Evolutionary conservation across 106 monocot genomes (phyloP), one percentile per base, ranked within the genome.

Genomic region (Acanthochlamys bracteata): DNA sequence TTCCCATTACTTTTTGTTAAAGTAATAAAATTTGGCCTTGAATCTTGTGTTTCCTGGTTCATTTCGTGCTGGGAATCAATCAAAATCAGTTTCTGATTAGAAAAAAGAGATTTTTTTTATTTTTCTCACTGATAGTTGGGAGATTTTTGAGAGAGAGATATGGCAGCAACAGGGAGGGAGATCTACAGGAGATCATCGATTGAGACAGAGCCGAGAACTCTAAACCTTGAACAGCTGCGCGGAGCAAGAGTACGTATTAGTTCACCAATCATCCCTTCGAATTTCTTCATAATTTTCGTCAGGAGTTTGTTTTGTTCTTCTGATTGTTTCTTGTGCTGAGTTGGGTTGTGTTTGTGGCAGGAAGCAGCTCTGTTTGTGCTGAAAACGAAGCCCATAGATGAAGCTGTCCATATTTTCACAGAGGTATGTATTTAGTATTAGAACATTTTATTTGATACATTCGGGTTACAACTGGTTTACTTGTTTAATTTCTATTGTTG

Each of bases 371-470:
- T 83, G 41, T 78, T 45, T 61, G 54, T 83, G 7, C 24, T 83
- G 22, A 78, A 64, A 15, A 78, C 71, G 26, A 74, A 74, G 23
- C 63, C 66, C 9, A 24, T 60, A 25, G 78, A 83, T 41, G 74
- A 83, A 59, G 83, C 83, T 51, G 25, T 78, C 15, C 41, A 27
- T 10, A 83, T 83, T 39, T 83, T 83, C 68, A 83, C 75, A 20
- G 67, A 83, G 59, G 78, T 78, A 26, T 1, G 10, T 7, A n/a
- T n/a, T n/a, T n/a, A 57, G 21, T 20, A 24, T 11, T 20, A 16
- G 24, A 57, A 57, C 21, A 16, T 21, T 1, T 57, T 57, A 20
- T 4, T 19, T 11, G 14, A 24, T 20, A 20, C n/a, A n/a, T n/a
- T n/a, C n/a, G n/a, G n/a, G n/a, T n/a, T n/a, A n/a, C n/a, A n/a